These are phyloP conservation scores for Alternaria rosae DNA, from an alignment of 2,329 filamentous ascomycete species.

Conservation along the genomic window DNA sequence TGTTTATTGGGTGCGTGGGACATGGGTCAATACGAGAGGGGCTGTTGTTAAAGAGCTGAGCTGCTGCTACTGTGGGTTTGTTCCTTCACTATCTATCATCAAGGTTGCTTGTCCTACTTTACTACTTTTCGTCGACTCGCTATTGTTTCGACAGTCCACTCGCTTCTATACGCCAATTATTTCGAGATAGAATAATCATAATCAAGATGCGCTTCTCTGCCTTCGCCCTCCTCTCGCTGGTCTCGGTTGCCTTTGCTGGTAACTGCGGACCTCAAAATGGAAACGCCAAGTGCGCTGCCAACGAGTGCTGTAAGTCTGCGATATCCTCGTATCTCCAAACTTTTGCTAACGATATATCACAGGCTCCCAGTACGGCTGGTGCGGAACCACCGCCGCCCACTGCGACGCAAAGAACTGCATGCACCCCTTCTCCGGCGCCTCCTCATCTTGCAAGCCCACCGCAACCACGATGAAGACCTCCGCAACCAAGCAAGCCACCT, in stretches of 20 bases:
- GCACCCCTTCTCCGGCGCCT: conserved; percentile 41
- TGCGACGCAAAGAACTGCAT: conserved; percentile 48
- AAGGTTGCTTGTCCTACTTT: background rate
- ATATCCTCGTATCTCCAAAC: background rate
- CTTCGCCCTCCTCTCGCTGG: conserved; percentile 37
- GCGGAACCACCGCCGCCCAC: conserved; percentile 44
- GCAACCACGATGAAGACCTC: conserved; percentile 26
- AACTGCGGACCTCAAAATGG: conserved; percentile 48
- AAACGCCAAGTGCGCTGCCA: conserved; percentile 42
- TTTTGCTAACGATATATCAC: conserved; percentile 12
- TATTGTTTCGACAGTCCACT: conserved; percentile 6
- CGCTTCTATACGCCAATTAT: conserved; percentile 6
- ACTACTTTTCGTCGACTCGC: background rate
- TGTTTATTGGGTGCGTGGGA: conserved; percentile 20
- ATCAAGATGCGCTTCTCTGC: conserved; percentile 43
- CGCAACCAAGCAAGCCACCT: conserved; percentile 21
- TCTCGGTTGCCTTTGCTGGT: conserved; percentile 34
- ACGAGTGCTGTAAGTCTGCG: conserved; percentile 45
- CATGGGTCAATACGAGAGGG: conserved; percentile 23
- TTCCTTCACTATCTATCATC: background rate
- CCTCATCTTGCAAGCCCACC: conserved; percentile 40
- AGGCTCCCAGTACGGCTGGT: conserved; percentile 50
- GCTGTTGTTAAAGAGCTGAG: conserved; percentile 11
- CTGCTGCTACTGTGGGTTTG: background rate
- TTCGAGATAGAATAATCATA: conserved; percentile 11